phyloP scores from a whole-genome alignment of 179 eudicot genomes.

The Dionaea muscipula region DNA sequence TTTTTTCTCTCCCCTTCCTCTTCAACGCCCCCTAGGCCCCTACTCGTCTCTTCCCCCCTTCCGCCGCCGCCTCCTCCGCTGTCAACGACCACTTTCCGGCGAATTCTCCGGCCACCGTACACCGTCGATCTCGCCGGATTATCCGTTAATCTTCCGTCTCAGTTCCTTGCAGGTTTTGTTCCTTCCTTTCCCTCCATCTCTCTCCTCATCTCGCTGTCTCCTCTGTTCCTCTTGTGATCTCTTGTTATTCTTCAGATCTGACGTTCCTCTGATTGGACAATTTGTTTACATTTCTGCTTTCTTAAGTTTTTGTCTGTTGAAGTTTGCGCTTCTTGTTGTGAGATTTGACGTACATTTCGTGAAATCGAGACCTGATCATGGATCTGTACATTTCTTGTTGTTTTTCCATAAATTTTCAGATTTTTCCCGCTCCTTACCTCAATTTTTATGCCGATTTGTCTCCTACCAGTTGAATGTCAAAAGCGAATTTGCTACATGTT shows the following conservation, averaged over 20 bases:
- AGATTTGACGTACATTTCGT: constrained; percentile 5
- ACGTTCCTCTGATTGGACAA: constrained; percentile 3
- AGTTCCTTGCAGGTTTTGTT: constrained; percentile 5
- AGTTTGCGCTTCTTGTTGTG: background rate
- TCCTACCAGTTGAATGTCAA: background rate
- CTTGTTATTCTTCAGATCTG: constrained; percentile 24
- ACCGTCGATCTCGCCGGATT: constrained; percentile 9
- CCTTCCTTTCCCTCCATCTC: background rate
- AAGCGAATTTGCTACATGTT: too few species aligned
- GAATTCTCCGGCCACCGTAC: constrained; percentile 8
- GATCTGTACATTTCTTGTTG: background rate
- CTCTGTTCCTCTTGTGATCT: constrained; percentile 10
- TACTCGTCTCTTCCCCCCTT: too few species aligned
- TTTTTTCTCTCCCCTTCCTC: constrained; percentile 33
- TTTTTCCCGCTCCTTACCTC: background rate
- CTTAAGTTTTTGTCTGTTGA: background rate
- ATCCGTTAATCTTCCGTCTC: constrained; percentile 6
- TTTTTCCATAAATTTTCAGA: background rate
- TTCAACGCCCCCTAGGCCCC: too few species aligned
- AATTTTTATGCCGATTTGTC: background rate
- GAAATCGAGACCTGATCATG: background rate
- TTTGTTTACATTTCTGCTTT: background rate
- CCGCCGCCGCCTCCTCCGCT: constrained; percentile 8
- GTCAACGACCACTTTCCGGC: constrained; percentile 22
- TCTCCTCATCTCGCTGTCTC: background rate